These are phyloP conservation scores for Rosa persica DNA, from an alignment of 306 rosid species.

Conservation along the genomic window DNA sequence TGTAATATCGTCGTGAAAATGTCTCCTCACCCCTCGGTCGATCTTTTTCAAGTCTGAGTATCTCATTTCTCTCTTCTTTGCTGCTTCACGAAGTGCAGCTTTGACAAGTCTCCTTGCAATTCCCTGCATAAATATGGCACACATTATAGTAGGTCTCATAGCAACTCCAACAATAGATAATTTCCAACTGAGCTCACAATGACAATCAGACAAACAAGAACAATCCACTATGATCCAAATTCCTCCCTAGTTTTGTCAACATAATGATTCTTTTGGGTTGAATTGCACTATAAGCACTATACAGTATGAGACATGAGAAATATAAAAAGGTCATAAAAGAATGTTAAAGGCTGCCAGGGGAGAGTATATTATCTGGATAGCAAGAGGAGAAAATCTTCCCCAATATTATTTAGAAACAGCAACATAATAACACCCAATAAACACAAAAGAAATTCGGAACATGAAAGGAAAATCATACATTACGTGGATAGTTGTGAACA, in stretches of 20 bases:
- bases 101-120: conserved; percentile 72
- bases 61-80: conserved; percentile 97
- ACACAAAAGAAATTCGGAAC: conserved; percentile 14
- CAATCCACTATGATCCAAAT: background rate
- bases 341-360: too few relatives aligned
- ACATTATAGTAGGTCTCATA: background rate
- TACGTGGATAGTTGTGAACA: conserved; percentile 70
- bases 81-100: conserved; percentile 79
- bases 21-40: conserved; percentile 93
- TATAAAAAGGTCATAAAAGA: background rate
- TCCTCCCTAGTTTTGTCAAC: background rate
- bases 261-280: too few relatives aligned
- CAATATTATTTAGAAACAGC: background rate
- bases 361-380: background rate
- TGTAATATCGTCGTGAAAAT: conserved; percentile 94
- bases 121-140: conserved; percentile 53
- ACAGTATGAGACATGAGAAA: background rate
- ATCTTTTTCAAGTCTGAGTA: conserved; percentile 88
- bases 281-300: background rate
- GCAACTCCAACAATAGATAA: background rate
- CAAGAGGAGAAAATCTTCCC: background rate
- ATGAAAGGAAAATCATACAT: conserved; percentile 50
- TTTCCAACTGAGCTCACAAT: background rate
- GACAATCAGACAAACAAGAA: background rate
- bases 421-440: background rate